Percentiles rank a stretch among this genome's conserved stretches.
phyloP scores from a whole-genome alignment of 164 flowering plant genomes.

The Santalum album region DNA sequence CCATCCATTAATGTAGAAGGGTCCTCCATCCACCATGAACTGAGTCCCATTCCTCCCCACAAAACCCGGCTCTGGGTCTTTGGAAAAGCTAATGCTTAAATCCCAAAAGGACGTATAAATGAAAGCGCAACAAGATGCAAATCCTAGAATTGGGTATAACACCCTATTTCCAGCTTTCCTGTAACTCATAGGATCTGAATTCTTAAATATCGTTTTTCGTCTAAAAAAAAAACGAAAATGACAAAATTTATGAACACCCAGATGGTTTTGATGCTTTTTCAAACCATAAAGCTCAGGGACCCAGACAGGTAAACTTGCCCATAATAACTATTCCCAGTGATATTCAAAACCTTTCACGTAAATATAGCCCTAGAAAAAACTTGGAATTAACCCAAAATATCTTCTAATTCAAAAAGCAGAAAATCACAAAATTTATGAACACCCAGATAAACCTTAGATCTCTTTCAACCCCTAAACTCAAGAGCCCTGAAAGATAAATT shows the following conservation, averaged over 20 bases:
- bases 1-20: slow-evolving; percentile 87
- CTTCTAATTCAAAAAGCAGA: too few species aligned
- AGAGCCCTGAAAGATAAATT: too few species aligned
- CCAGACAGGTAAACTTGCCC: too few species aligned
- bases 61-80: slow-evolving; percentile 38
- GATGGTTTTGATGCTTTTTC: slow-evolving; percentile 1
- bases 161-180: slow-evolving; percentile 45
- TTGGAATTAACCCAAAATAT: too few species aligned
- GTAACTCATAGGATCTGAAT: slow-evolving; percentile 1
- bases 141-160: slow-evolving; percentile 60
- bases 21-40: slow-evolving; percentile 57
- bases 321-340: too few species aligned
- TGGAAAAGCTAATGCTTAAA: slow-evolving; percentile 15
- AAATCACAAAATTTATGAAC: too few species aligned
- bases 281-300: not conserved
- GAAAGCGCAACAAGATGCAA: slow-evolving; percentile 59
- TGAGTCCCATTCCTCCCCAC: slow-evolving; percentile 73
- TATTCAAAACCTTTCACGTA: too few species aligned
- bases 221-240: too few species aligned
- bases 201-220: slow-evolving; percentile 11
- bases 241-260: slow-evolving; percentile 8
- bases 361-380: too few species aligned
- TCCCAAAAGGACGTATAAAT: slow-evolving; percentile 66
- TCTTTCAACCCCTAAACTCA: too few species aligned
- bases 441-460: too few species aligned